A percentile compares a stretch with the other conserved stretches of the same genome.
Evolutionary conservation across 2,329 filamentous ascomycete species (phyloP).

Genomic region (Ascochyta fabae): DNA sequence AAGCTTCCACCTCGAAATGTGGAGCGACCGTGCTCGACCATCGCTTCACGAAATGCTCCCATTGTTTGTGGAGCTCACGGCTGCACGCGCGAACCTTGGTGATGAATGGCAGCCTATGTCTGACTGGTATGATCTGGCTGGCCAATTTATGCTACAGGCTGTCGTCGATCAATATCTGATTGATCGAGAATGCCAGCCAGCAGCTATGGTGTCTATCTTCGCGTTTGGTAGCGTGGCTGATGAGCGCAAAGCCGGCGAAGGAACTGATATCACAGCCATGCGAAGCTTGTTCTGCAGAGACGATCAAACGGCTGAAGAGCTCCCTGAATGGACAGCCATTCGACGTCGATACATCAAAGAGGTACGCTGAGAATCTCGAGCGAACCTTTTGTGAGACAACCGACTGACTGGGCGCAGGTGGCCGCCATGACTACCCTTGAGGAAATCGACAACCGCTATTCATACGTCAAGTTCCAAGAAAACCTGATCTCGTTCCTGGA

Average conservation of each 20-base stretch:
- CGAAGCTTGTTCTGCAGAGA: constrained; percentile 47
- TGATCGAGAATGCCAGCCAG: constrained; percentile 45
- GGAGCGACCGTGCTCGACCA: constrained; percentile 44
- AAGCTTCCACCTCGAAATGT: constrained; percentile 28
- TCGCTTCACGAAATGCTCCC: constrained; percentile 53
- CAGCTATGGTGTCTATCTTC: constrained; percentile 53
- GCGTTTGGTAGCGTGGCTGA: constrained; percentile 51
- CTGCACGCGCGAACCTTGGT: constrained; percentile 40
- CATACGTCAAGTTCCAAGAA: constrained; percentile 50
- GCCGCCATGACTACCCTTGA: neutral
- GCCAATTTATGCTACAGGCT: constrained; percentile 58
- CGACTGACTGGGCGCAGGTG: constrained; percentile 11
- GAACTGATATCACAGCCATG: constrained; percentile 38
- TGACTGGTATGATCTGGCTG: constrained; percentile 55
- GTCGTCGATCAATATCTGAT: constrained; percentile 57
- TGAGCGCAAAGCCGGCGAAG: constrained; percentile 29
- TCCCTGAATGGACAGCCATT: constrained; percentile 47
- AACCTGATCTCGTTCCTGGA: constrained; percentile 52
- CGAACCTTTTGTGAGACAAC: neutral
- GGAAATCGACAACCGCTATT: constrained; percentile 41
- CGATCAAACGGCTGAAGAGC: constrained; percentile 33
- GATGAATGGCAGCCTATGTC: constrained; percentile 44
- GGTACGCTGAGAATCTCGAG: constrained; percentile 15
- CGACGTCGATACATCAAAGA: constrained; percentile 44
- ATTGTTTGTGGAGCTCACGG: constrained; percentile 60